A percentile compares a stretch with the other conserved stretches of the same genome.
These are phyloP conservation scores for Sarocladium oryzae DNA, from an alignment of 2,329 filamentous ascomycete genomes.

Conservation along the genomic window DNA sequence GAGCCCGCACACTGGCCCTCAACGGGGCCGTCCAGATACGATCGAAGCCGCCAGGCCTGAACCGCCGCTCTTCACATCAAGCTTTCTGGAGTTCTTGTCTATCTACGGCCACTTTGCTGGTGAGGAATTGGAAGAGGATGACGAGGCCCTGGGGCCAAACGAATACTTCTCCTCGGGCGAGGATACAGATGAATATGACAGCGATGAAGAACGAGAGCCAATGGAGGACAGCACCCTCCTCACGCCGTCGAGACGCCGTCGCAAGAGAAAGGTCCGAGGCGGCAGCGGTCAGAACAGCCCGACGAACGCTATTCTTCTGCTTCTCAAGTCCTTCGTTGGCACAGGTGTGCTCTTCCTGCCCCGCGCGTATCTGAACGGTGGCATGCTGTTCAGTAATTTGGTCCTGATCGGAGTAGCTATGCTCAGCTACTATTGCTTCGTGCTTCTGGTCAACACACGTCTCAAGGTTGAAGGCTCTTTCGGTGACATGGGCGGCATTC, in stretches of 20 bases:
- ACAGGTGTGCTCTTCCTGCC: conserved; percentile 93
- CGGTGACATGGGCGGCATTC: conserved; percentile 87
- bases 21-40: conserved; percentile 4
- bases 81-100: conserved; percentile 91
- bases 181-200: conserved; percentile 55
- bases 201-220: conserved; percentile 66
- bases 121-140: conserved; percentile 93
- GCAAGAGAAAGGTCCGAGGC: conserved; percentile 69
- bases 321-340: conserved; percentile 96
- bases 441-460: conserved; percentile 81
- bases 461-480: conserved; percentile 88
- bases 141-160: conserved; percentile 77
- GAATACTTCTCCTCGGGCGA: conserved; percentile 86
- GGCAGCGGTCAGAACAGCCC: conserved; percentile 71
- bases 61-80: conserved; percentile 70
- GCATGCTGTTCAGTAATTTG: conserved; percentile 93
- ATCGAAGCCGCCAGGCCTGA: conserved; percentile 10
- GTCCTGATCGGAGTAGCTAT: conserved; percentile 80
- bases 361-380: conserved; percentile 88
- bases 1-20: conserved; percentile 40
- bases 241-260: conserved; percentile 64
- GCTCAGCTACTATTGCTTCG: conserved; percentile 96
- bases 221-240: conserved; percentile 84
- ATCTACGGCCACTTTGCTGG: conserved; percentile 97
- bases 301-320: conserved; percentile 71